Conservation (phyloP, 306 rosid genomes). For the Clitoria ternatea region DNA sequence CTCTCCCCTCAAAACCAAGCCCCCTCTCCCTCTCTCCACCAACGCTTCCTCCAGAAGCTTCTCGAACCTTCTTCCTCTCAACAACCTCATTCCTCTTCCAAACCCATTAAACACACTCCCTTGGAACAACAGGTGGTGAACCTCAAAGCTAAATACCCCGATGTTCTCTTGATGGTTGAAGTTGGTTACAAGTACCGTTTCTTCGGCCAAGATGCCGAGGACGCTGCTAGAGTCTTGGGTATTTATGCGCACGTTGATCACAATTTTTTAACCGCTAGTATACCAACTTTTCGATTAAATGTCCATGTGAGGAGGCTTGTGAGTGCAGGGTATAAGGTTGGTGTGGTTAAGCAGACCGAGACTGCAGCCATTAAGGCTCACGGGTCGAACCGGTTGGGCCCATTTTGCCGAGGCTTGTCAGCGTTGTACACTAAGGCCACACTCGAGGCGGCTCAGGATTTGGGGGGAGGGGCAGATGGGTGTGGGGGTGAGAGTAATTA, state of each 20-base stretch:
- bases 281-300: constrained; percentile 74
- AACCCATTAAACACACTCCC: constrained; percentile 54
- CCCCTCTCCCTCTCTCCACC: constrained; percentile 63
- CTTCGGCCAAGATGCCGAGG: constrained; percentile 77
- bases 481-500: constrained; percentile 66
- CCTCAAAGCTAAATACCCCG: constrained; percentile 65
- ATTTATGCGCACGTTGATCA: constrained; percentile 82
- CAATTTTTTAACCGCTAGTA: constrained; percentile 76
- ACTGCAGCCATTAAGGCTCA: constrained; percentile 92
- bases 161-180: constrained; percentile 85
- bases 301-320: constrained; percentile 96
- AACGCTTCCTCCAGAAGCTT: constrained; percentile 64
- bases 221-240: constrained; percentile 69
- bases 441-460: constrained; percentile 68
- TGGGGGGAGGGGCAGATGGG: constrained; percentile 72
- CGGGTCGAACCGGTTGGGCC: constrained; percentile 65
- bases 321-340: constrained; percentile 79
- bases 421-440: constrained; percentile 90
- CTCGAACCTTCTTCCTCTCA: constrained; percentile 56
- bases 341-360: constrained; percentile 93
- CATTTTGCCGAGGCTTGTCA: constrained; percentile 74
- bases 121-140: constrained; percentile 71
- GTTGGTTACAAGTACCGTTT: constrained; percentile 87
- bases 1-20: constrained; percentile 54
- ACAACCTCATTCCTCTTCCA: constrained; percentile 20